Evolutionary conservation across 1,284 basidiomycete genomes (phyloP).

Genomic region (Vanrija sp.): DNA sequence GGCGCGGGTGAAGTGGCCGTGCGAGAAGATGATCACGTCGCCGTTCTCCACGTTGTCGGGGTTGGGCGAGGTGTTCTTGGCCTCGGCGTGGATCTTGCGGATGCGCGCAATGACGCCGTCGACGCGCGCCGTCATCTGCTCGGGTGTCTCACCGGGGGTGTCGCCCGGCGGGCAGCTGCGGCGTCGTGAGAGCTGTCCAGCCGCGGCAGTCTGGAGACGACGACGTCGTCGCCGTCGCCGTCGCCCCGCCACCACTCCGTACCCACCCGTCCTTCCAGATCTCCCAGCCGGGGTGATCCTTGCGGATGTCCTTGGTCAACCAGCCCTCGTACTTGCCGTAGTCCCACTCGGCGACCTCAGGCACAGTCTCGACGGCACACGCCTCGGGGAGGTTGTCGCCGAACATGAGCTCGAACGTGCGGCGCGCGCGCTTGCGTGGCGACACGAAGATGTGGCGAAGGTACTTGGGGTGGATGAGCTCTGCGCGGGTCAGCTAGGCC

Average conservation of each 20-base stretch:
- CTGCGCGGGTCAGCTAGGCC: conserved; percentile 48
- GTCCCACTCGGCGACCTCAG: conserved; percentile 66
- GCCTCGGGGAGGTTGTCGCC: conserved; percentile 32
- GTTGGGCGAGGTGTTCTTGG: conserved; percentile 10
- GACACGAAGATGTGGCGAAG: conserved; percentile 76
- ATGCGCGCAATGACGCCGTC: conserved; percentile 73
- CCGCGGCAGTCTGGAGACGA: not conserved
- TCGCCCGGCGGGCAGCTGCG: conserved; percentile 63
- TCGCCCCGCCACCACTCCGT: not conserved
- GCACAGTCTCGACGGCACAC: conserved; percentile 35
- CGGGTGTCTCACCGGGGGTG: conserved; percentile 69
- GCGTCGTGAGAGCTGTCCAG: not conserved
- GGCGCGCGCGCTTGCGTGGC: conserved; percentile 75
- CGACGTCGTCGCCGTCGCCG: not conserved
- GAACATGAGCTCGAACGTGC: conserved; percentile 70
- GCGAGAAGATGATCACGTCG: conserved; percentile 56
- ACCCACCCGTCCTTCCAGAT: conserved; percentile 78
- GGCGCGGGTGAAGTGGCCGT: conserved; percentile 72
- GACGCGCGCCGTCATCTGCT: conserved; percentile 72
- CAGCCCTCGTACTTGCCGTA: conserved; percentile 89
- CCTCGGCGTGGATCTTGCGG: conserved; percentile 68
- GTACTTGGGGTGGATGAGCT: conserved; percentile 71
- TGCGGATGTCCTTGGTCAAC: conserved; percentile 66
- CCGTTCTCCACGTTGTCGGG: conserved; percentile 35
- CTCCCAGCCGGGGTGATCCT: conserved; percentile 62